These are phyloP conservation scores for Pyrus pyrifolia DNA, from an alignment of 306 rosid species.

Conservation along the genomic window DNA sequence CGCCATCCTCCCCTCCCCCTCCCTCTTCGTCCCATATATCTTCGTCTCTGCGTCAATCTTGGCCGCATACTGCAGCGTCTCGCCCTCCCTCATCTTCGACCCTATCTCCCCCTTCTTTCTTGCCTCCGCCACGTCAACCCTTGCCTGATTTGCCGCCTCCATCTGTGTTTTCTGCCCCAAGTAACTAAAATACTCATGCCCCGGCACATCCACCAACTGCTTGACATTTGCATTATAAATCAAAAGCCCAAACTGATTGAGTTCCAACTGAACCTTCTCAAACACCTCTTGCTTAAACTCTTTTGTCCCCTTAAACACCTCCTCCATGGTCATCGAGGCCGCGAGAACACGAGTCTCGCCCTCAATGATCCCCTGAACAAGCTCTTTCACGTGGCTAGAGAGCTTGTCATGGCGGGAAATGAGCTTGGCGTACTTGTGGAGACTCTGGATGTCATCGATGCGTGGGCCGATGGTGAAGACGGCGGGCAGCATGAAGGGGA, in stretches of 20 bases:
- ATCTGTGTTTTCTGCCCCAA: slow-evolving; percentile 65
- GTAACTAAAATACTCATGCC: slow-evolving; percentile 63
- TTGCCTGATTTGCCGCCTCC: slow-evolving; percentile 58
- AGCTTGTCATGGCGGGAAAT: slow-evolving; percentile 34
- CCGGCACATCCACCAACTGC: slow-evolving; percentile 47
- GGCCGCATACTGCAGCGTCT: slow-evolving; percentile 30
- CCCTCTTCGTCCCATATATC: slow-evolving; percentile 21
- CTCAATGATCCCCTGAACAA: slow-evolving; percentile 53
- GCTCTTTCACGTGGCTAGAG: slow-evolving; percentile 46
- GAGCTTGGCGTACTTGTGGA: slow-evolving; percentile 48
- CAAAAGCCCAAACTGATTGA: slow-evolving; percentile 51
- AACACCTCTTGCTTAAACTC: slow-evolving; percentile 54
- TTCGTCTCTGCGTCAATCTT: slow-evolving; percentile 36
- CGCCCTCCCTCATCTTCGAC: slow-evolving; percentile 23
- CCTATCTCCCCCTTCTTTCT: slow-evolving; percentile 42
- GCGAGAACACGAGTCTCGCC: slow-evolving; percentile 70
- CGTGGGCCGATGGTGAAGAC: slow-evolving; percentile 66
- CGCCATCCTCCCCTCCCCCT: slow-evolving; percentile 34
- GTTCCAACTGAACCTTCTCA: slow-evolving; percentile 49
- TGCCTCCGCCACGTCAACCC: slow-evolving; percentile 37
- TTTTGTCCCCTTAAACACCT: slow-evolving; percentile 26
- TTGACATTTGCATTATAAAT: slow-evolving; percentile 66
- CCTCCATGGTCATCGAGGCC: slow-evolving; percentile 66
- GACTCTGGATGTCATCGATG: slow-evolving; percentile 23
- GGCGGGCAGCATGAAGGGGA: slow-evolving; percentile 54